Evolutionary conservation across 1,139 yeast genomes (phyloP), one percentile per base, ranked within the genome.

Genomic region (Pichia sp.): DNA sequence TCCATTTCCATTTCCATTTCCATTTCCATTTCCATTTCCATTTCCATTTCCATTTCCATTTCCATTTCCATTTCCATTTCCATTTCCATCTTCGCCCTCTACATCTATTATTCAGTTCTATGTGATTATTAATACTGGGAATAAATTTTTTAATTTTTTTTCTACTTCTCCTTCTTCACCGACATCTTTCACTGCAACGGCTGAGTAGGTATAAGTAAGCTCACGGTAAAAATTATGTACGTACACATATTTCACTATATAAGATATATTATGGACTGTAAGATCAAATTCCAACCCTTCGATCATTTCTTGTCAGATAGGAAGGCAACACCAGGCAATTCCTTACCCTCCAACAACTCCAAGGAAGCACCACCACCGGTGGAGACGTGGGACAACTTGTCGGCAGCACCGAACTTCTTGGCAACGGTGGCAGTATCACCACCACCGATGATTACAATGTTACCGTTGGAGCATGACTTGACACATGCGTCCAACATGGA

Each of bases 351-450:
- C 71, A 91, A 85, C 72, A 91, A 85, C 76, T 91, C 98, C 72
- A 91, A 82, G 57, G 97, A 90, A 62, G 98, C 98, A 82, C 98
- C 98, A 76, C 98, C 98, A 76, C 98, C 98, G 60, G 98, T 91
- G 62, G 97, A 90, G 61, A 91, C 96, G 75, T 91, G 98, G 53
- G 96, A 88, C 69, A 91, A 82, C 79, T 90, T 87, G 71, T 87
- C 95, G 66, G 88, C 93, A 61, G 83, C 96, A 70, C 96, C 96
- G 74, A 76, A 91, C 80, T 91, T 91, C 87, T 90, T 90, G 67
- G 96, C 96, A 62, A 90, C 98, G 63, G 98, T 91, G 62, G 98
- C 98, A 67, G 98, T 91, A 76, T 91, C 98, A 80, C 98, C 98
- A 83, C 98, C 98, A 73, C 98, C 98, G 66, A 91, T 86, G 74